phyloP scores from a whole-genome alignment of 805 yeast species.

The Ogataea sp. region DNA sequence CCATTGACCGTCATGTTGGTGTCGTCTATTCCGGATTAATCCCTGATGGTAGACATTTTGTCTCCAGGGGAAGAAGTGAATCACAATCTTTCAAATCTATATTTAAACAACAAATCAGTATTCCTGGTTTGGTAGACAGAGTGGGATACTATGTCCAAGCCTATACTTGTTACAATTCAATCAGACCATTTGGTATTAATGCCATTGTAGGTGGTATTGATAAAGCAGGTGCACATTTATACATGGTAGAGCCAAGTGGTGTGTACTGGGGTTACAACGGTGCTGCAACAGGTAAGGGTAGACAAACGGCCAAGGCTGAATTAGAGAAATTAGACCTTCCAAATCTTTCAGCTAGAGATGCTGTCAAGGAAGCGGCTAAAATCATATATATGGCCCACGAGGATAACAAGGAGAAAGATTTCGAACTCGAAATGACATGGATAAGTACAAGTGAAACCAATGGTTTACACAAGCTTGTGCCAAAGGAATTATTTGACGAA shows the following conservation, averaged over 20 bases:
- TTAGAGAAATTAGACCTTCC: conserved; percentile 81
- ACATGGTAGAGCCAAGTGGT: conserved; percentile 97
- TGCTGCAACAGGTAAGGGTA: conserved; percentile 97
- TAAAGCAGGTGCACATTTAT: conserved; percentile 75
- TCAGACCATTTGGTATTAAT: conserved; percentile 94
- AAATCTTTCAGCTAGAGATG: conserved; percentile 65
- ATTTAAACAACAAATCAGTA: conserved; percentile 69
- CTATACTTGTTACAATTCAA: conserved; percentile 91
- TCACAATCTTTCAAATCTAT: conserved; percentile 68
- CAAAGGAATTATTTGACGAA: conserved; percentile 69
- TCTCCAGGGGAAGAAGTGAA: conserved; percentile 87
- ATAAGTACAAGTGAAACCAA: conserved; percentile 65
- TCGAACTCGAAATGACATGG: conserved; percentile 94
- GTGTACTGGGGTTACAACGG: conserved; percentile 96
- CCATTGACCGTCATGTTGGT: conserved; percentile 89
- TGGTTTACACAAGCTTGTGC: conserved; percentile 74
- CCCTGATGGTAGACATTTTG: conserved; percentile 96
- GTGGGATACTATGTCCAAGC: conserved; percentile 91
- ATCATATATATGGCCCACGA: conserved; percentile 93
- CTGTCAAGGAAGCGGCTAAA: conserved; percentile 89
- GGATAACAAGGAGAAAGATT: conserved; percentile 95
- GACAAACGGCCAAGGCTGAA: conserved; percentile 97
- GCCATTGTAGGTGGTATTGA: conserved; percentile 93
- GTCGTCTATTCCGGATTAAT: conserved; percentile 90
- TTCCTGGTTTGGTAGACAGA: conserved; percentile 78